These are phyloP conservation scores for Sistotremastrum niveocremeum DNA, from an alignment of 768 basidiomycete species.

Conservation along the genomic window DNA sequence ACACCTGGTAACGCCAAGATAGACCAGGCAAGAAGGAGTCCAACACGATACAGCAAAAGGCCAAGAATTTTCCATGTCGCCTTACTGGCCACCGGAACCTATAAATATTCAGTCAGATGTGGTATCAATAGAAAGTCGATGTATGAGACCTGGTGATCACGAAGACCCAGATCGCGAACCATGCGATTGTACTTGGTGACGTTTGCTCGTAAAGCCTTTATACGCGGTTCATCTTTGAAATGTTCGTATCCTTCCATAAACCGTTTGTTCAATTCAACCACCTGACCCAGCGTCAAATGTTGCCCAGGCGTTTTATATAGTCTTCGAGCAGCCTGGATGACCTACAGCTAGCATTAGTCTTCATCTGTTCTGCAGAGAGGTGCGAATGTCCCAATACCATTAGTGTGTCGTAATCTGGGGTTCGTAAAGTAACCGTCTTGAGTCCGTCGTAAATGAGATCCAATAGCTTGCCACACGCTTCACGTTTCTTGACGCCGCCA, in stretches of 20 bases:
- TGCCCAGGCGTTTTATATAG: conserved; percentile 92
- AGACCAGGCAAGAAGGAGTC: conserved; percentile 69
- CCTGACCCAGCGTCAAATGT: conserved; percentile 86
- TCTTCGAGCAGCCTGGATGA: conserved; percentile 89
- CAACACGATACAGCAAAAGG: conserved; percentile 69
- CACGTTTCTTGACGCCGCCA: conserved; percentile 78
- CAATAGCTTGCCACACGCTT: conserved; percentile 80
- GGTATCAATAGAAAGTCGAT: conserved; percentile 1
- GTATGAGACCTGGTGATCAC: conserved; percentile 72
- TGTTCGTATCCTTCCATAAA: conserved; percentile 86
- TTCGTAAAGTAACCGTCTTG: conserved; percentile 91
- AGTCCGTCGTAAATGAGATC: conserved; percentile 86
- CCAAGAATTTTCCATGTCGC: conserved; percentile 80
- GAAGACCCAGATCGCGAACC: conserved; percentile 77
- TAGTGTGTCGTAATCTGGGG: conserved; percentile 94
- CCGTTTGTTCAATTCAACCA: conserved; percentile 87
- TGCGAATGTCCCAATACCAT: conserved; percentile 51
- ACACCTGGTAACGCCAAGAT: conserved; percentile 81
- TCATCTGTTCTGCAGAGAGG: not conserved
- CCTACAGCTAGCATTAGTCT: conserved; percentile 28
- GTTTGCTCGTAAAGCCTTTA: conserved; percentile 64
- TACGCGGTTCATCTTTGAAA: conserved; percentile 85
- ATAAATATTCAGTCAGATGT: not conserved
- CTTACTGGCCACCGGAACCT: conserved; percentile 81
- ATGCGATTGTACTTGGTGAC: conserved; percentile 85